Evolutionary conservation across 2,329 filamentous ascomycete species (phyloP), one percentile per base, ranked within the genome.

Genomic region (Aspergillus pseudonomiae): DNA sequence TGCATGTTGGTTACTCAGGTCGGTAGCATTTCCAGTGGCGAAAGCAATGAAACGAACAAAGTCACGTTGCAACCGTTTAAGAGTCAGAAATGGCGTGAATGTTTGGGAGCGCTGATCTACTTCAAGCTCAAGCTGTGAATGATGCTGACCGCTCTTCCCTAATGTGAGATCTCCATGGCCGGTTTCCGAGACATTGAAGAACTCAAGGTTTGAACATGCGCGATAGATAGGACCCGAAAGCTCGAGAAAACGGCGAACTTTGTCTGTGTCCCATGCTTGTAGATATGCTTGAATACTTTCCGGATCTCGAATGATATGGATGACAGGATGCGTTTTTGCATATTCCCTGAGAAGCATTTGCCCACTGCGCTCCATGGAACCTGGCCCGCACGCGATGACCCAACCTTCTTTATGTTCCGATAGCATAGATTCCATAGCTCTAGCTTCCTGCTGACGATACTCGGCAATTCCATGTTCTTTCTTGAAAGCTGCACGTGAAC

Each of bases 151-250:
- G n/a, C 71, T 68, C 53, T 73, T 69, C 57, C 39, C 46, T 4
- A 52, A n/a, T 3, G 57, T 46, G 10, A 63, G 72, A 50, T 78
- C 72, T 6, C 73, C 73, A 21, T 68, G 61, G 61, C 34, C 71
- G 52, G 78, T 80, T 71, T 92, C 89, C 2, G 89, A 89, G 19
- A 91, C 80, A 68, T 93, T 93, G 80, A 88, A 92, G 74, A 92
- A 94, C 71, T 93, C 91, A 65, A 90, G 85, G 68, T 91, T 93
- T 12, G 89, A 89, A 72, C 88, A 91, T 1, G 82, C 83, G 56
- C 89, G 83, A 68, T 91, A 88, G 19, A 90, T 84, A 2, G 75
- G 76, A 9, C 75, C 77, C 0, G 75, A 77, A 11, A 78, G 61
- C n/a, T 84, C 81, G 30, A 91, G 76, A 7, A 92, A 80, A 53